phyloP scores from a whole-genome alignment of 371 early-diverging fungal species.

The Gilbertella persicaria region DNA sequence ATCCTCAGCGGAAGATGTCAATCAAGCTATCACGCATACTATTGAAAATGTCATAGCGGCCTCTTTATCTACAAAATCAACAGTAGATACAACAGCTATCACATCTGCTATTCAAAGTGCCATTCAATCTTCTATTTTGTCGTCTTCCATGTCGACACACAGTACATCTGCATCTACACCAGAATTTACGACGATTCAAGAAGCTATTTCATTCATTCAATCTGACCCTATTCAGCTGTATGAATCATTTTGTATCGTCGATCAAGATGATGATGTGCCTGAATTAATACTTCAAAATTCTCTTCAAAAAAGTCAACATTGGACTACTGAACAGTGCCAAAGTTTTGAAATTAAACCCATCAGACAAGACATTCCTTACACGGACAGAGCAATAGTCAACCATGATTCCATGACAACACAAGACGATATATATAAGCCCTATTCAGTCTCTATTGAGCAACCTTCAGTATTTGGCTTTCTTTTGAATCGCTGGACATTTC shows the following conservation, averaged over 20 bases:
- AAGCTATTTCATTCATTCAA: constrained; percentile 9
- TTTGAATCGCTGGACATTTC: constrained; percentile 9
- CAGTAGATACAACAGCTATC: constrained; percentile 2
- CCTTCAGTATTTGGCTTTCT: not conserved
- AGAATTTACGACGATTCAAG: constrained; percentile 6
- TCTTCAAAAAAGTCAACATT: too few relatives aligned
- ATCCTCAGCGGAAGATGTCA: not conserved
- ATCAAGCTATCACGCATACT: not conserved
- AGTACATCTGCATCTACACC: not conserved
- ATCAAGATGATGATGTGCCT: not conserved
- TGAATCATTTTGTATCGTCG: not conserved
- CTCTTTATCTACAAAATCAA: not conserved
- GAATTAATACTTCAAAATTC: not conserved
- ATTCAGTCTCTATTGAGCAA: constrained; percentile 1
- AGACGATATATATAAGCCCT: too few relatives aligned
- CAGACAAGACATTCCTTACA: not conserved
- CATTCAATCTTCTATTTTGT: not conserved
- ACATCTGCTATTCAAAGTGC: constrained; percentile 1
- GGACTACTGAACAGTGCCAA: too few relatives aligned
- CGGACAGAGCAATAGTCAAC: not conserved
- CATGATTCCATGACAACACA: too few relatives aligned
- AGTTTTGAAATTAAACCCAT: too few relatives aligned
- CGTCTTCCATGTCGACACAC: not conserved
- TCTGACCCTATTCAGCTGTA: not conserved
- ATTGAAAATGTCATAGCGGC: not conserved